Evolutionary conservation across 2,329 filamentous ascomycete genomes (phyloP), one percentile per base, ranked within the genome.

Genomic region (Trichoderma atrobrunneum): DNA sequence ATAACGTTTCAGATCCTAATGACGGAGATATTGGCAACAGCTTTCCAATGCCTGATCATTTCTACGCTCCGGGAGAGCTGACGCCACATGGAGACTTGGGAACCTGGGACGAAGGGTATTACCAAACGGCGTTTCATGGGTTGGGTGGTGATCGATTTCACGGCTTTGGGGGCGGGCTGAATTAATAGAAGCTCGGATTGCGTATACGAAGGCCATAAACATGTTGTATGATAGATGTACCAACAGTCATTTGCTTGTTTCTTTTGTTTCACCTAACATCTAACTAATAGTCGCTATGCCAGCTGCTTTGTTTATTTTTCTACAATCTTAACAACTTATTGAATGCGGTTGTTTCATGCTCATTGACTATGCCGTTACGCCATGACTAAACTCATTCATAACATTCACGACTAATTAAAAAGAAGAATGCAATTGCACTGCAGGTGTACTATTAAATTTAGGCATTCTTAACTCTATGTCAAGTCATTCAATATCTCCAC

Each of bases 401-500:
- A 11, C n/a, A 51, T 6, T n/a, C 10, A 21, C n/a, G 43, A 51
- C n/a, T 12, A 30, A 48, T 48, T 5, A 21, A 10, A 14, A 30
- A 12, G 43, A 51, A 51, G n/a, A n/a, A 21, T 16, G 14, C 48
- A 24, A 54, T 24, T 54, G 11, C 5, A 11, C 5, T 14, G 48
- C 24, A 54, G 1, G 7, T 14, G 48, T 14, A 54, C 6, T 5
- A 54, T 54, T 14, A 14, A 14, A 54, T 14, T 54, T 54, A 24
- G 21, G 48, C 5, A 24, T 54, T 21, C 11, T 11, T 12, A 14
- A 1, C 3, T 21, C 21, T 3, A 3, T 26, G 16, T 32, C n/a
- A 5, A 8, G 28, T 34, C 21, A 14, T 34, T 48, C 36, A 62
- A 39, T 64, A 72, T 76, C 74, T 77, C 90, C 90, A 92, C 74